Evolutionary conservation across 192 early-diverging fungal species (phyloP), one percentile per base, ranked within the genome.

Genomic region (Chytriomyces confervae): DNA sequence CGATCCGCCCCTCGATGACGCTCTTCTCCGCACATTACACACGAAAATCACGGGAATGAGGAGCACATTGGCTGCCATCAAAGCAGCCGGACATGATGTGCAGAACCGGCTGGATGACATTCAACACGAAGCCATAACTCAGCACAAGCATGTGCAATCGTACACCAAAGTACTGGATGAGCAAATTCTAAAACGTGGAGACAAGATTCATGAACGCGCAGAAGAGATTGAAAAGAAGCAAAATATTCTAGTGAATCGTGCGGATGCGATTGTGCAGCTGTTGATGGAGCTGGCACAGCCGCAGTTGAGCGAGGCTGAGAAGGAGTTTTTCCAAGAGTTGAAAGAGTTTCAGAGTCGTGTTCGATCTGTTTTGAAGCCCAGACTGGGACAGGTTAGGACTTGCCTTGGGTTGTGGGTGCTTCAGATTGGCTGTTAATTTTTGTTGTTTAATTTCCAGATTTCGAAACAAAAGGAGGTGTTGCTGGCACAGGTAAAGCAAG

Each of bases 91-190:
- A 20, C 10, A 13, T 16, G 27, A 16, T 11, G 63, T 76, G 10
- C 64, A 64, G 29, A 10, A 76, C 61, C 74, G 74, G 7, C 51
- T 76, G 7, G 74, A 76, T 24, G 74, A 76, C 47, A 57, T 76
- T 11, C 74, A 76, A 76, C 9, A 10, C 6, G 74, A 76, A 49
- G 62, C 74, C 13, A 61, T 66, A 11, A 7, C 7, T n/a, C 74
- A 76, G 48, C 62, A 53, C 50, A 53, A 65, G 23, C 9, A 16
- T 10, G 11, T 66, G 29, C 23, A 62, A 16, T 66, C 74, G 11
- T 76, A 76, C 47, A 10, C n/a, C 24, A 64, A 64, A 24, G 63
- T 36, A 11, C 18, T 66, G 23, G 74, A 66, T 13, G 24, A 24
- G 6, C 13, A 10, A 7, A 11, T 76, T 6, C 23, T 11, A 1